Evolutionary conservation across 306 rosid genomes (phyloP).

Genomic region (Styphnolobium japonicum): DNA sequence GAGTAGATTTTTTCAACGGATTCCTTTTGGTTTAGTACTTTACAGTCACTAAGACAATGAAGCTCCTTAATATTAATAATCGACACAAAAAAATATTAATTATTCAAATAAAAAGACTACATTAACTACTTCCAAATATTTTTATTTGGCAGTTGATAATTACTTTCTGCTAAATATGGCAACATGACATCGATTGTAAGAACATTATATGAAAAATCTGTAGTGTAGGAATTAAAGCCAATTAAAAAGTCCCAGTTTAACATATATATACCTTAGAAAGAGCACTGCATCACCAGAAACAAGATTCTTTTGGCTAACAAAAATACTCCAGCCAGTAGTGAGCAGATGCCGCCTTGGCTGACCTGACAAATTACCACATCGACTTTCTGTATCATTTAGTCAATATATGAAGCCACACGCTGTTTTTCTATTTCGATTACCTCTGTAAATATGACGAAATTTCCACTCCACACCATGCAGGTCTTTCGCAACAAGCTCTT

Average conservation of each 20-base stretch:
- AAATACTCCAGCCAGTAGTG: conserved; percentile 96
- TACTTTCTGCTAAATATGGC: conserved; percentile 16
- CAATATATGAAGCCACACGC: conserved; percentile 20
- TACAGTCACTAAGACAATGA: not conserved
- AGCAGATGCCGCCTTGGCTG: conserved; percentile 98
- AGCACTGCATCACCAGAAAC: conserved; percentile 98
- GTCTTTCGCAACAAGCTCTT: conserved; percentile 94
- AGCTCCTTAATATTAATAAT: not conserved
- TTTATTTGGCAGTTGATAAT: not conserved
- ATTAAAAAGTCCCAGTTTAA: not conserved
- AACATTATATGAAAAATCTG: not conserved
- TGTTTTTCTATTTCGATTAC: conserved; percentile 32
- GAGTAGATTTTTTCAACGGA: not conserved
- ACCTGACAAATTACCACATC: conserved; percentile 56
- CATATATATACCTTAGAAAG: conserved; percentile 63
- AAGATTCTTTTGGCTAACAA: conserved; percentile 92
- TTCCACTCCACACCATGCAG: conserved; percentile 90
- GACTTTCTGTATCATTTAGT: conserved; percentile 23
- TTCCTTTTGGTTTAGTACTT: not conserved
- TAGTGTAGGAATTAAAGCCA: not conserved
- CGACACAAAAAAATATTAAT: not conserved
- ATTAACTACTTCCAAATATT: not conserved
- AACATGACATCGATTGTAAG: not conserved
- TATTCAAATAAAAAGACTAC: not conserved
- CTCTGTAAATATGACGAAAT: conserved; percentile 92